These are phyloP conservation scores for Phyllachora maydis DNA, from an alignment of 2,329 filamentous ascomycete genomes.

Conservation along the genomic window DNA sequence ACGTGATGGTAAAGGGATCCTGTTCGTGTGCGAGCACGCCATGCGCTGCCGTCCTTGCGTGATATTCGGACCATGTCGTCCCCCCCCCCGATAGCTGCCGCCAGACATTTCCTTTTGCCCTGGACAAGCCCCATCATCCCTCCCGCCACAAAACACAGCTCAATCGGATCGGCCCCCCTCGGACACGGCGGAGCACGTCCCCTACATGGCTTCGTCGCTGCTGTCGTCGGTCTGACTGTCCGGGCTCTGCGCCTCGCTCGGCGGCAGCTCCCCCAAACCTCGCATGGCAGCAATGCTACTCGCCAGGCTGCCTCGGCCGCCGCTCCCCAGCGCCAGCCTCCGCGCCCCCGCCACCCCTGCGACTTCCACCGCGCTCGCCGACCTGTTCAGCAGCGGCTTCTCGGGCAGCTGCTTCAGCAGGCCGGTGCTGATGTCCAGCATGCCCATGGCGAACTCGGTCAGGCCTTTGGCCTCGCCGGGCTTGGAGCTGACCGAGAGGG, in stretches of 20 bases:
- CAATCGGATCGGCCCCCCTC: too few species aligned
- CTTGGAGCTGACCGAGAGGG: slow-evolving; percentile 66
- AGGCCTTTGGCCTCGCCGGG: slow-evolving; percentile 36
- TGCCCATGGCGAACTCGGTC: slow-evolving; percentile 55
- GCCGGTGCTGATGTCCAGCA: slow-evolving; percentile 52
- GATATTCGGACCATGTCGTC: too few species aligned
- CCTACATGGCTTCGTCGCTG: slow-evolving; percentile 35
- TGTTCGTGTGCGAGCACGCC: too few species aligned
- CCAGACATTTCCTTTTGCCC: too few species aligned
- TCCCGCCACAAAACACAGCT: too few species aligned
- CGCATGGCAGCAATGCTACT: too few species aligned
- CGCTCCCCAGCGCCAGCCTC: slow-evolving; percentile 15
- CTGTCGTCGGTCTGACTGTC: slow-evolving; percentile 24
- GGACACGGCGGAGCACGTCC: slow-evolving; percentile 12
- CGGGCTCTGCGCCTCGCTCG: slow-evolving; percentile 31
- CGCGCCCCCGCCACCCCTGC: slow-evolving; percentile 15
- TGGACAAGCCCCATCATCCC: too few species aligned
- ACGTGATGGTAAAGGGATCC: too few species aligned
- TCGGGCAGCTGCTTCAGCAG: slow-evolving; percentile 49
- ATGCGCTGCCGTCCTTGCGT: too few species aligned
- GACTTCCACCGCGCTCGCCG: slow-evolving; percentile 26
- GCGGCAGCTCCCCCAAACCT: too few species aligned
- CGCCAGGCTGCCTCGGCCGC: too few species aligned
- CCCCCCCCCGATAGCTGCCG: too few species aligned
- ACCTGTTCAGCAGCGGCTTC: slow-evolving; percentile 44